A percentile compares a stretch with the other conserved stretches of the same genome.
phyloP scores from a whole-genome alignment of 352 stramenopile species.

The Globisporangium iwayamae region DNA sequence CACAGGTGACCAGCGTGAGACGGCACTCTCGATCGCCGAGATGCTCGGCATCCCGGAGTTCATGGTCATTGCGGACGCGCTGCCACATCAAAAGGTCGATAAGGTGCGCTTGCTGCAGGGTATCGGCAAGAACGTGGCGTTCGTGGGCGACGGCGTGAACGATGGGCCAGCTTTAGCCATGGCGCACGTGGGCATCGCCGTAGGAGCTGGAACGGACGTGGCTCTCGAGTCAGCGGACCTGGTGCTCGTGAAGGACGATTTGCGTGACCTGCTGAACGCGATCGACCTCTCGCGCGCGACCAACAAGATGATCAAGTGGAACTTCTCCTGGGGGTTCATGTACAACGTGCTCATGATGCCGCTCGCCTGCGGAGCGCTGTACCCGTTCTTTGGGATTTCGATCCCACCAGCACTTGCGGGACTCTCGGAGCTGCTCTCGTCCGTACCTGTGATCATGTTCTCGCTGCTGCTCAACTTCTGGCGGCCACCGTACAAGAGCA shows the following conservation, averaged over 20 bases:
- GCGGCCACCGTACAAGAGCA: slow-evolving; percentile 38
- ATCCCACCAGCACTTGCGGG: slow-evolving; percentile 69
- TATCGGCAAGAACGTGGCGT: slow-evolving; percentile 67
- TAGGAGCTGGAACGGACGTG: slow-evolving; percentile 67
- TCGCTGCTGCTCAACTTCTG: slow-evolving; percentile 69
- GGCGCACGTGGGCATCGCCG: slow-evolving; percentile 59
- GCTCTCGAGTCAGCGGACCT: slow-evolving; percentile 69
- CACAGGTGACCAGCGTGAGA: slow-evolving; percentile 68
- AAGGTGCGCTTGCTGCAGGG: slow-evolving; percentile 67
- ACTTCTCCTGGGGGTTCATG: slow-evolving; percentile 70
- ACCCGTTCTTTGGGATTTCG: slow-evolving; percentile 47
- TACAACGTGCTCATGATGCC: slow-evolving; percentile 81
- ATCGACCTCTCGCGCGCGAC: slow-evolving; percentile 53
- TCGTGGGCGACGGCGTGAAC: slow-evolving; percentile 75
- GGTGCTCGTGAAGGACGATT: slow-evolving; percentile 69
- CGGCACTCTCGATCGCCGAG: slow-evolving; percentile 46
- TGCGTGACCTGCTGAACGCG: slow-evolving; percentile 65
- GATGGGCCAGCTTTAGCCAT: slow-evolving; percentile 67
- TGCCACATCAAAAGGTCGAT: slow-evolving; percentile 77
- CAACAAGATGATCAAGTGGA: slow-evolving; percentile 70
- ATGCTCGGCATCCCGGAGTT: slow-evolving; percentile 49
- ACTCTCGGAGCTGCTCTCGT: slow-evolving; percentile 68
- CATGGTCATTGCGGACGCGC: slow-evolving; percentile 53
- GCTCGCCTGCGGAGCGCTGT: slow-evolving; percentile 65
- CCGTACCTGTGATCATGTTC: slow-evolving; percentile 77